Conservation (phyloP, 768 basidiomycete species). For the Vishniacozyma victoriae region DNA sequence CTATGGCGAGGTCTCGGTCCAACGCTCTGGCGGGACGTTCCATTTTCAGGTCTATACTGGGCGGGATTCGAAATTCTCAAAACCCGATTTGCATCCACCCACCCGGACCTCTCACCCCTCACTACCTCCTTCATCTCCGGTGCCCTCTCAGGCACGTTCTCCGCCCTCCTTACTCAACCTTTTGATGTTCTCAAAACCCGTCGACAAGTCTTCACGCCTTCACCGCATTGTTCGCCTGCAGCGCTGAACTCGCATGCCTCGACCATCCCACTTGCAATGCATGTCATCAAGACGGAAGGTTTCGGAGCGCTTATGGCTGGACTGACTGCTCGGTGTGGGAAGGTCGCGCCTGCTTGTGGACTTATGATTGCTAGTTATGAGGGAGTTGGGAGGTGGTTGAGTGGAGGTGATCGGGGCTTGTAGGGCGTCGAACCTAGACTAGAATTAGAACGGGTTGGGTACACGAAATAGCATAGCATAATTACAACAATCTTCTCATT, state of each 20-base stretch:
- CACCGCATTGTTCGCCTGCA: conserved; percentile 27
- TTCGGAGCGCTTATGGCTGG: conserved; percentile 73
- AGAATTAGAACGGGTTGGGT: too few relatives aligned
- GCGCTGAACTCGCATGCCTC: conserved; percentile 47
- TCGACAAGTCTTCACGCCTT: conserved; percentile 60
- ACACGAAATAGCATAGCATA: too few relatives aligned
- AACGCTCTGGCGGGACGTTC: conserved; percentile 94
- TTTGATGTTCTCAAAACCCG: conserved; percentile 97
- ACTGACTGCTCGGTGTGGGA: conserved; percentile 76
- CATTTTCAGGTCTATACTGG: conserved; percentile 93
- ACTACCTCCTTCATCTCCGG: conserved; percentile 80
- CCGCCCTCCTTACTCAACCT: conserved; percentile 84
- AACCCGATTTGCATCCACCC: conserved; percentile 52
- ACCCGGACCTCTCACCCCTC: conserved; percentile 50
- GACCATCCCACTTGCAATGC: conserved; percentile 61
- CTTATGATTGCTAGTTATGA: conserved; percentile 97
- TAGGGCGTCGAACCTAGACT: too few relatives aligned
- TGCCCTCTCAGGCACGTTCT: conserved; percentile 73
- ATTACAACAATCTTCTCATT: too few relatives aligned
- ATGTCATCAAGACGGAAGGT: conserved; percentile 75
- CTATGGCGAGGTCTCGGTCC: conserved; percentile 89
- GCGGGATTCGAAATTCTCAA: conserved; percentile 86
- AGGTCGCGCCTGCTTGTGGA: conserved; percentile 96
- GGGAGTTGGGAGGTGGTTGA: conserved; percentile 50
- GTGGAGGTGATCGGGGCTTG: conserved; percentile 6